Evolutionary conservation across 2,329 filamentous ascomycete genomes (phyloP), one percentile per base, ranked within the genome.

Genomic region (Diplodia mutila): DNA sequence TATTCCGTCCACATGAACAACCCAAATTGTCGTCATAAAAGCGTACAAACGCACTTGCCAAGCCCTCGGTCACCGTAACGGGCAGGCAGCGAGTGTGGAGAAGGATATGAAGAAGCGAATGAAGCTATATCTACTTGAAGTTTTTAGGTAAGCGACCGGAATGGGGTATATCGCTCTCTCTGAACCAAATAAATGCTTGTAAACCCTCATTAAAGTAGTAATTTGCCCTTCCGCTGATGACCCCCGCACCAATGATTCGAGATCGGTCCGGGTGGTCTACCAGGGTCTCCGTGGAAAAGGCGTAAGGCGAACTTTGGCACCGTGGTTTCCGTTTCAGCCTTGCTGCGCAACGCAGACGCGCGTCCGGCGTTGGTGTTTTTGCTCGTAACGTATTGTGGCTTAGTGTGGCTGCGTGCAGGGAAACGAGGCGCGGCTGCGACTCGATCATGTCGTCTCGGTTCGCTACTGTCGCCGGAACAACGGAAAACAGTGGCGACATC

Each of bases 151-250:
- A 63, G 59, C 59, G 59, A 63, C 59, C 21, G 59, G 59, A 63
- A 63, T 63, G 42, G 59, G 59, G 59, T 63, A 63, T 63, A 63
- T 63, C 59, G 59, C 59, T 63, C 57, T 63, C 59, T 63, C 29
- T 51, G 46, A 63, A 63, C 27, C 59, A 32, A 63, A 34, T 16
- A 63, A 49, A 63, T 63, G 59, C 59, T 25, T 32, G 57, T 51
- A 37, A 63, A 37, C 59, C 59, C 59, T 63, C 59, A 63, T 63
- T 63, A 63, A 63, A 63, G 59, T 63, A 63, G 46, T 63, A 37
- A 18, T 51, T 49, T 39, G 42, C 59, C 59, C 25, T 37, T n/a
- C 39, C 27, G 42, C 37, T 29, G 59, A 51, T 37, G 34, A 37
- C 29, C 42, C 59, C 59, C 59, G 29, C 59, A 27, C 46, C 46